Evolutionary conservation across 2,329 filamentous ascomycete genomes (phyloP).

Genomic region (Arthrobotrys iridis): DNA sequence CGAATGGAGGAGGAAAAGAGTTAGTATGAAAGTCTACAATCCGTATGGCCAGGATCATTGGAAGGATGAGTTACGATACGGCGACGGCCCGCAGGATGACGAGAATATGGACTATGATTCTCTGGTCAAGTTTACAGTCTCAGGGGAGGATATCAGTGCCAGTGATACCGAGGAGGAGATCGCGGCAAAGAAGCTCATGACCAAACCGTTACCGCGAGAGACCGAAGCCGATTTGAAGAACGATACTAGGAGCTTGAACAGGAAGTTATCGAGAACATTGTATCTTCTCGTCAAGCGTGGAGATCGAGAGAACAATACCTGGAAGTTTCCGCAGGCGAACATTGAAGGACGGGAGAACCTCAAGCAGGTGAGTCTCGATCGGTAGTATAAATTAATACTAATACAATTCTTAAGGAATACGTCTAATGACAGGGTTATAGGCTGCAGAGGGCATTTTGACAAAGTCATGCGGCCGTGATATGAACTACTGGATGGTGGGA

Average conservation of each 20-base stretch:
- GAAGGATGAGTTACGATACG: constrained; percentile 89
- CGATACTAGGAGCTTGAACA: constrained; percentile 81
- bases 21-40: constrained; percentile 55
- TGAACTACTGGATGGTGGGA: constrained; percentile 98
- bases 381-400: neutral
- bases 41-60: constrained; percentile 69
- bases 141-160: constrained; percentile 61
- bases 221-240: constrained; percentile 81
- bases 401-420: neutral
- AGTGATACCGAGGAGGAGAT: constrained; percentile 59
- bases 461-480: constrained; percentile 84
- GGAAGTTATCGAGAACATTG: constrained; percentile 80
- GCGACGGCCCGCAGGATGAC: constrained; percentile 73
- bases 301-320: constrained; percentile 68
- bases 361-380: constrained; percentile 74
- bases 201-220: constrained; percentile 74
- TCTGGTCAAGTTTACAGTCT: constrained; percentile 63
- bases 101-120: constrained; percentile 71
- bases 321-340: constrained; percentile 82
- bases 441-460: constrained; percentile 81
- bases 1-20: constrained; percentile 76
- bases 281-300: constrained; percentile 84
- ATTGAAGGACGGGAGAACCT: constrained; percentile 78
- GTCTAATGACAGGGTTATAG: constrained; percentile 64
- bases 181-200: constrained; percentile 72